A percentile compares a stretch with the other conserved stretches of the same genome.
Conservation (phyloP, 192 early-diverging fungal species). For the Gamsiella multidivaricata region DNA sequence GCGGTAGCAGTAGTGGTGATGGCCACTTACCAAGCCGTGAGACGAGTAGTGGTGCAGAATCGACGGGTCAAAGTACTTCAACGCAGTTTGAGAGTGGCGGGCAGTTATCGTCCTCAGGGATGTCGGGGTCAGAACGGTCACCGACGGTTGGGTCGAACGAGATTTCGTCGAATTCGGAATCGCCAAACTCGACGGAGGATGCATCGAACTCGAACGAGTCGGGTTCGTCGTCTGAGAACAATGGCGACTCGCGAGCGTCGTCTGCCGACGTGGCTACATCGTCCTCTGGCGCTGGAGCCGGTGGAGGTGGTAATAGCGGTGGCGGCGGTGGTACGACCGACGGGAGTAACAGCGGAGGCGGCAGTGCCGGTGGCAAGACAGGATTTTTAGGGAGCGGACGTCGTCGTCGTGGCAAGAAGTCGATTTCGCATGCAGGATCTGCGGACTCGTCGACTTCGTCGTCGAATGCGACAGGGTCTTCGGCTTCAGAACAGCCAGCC, state of each 20-base stretch:
- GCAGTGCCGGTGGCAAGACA: not conserved
- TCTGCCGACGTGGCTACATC: constrained; percentile 1
- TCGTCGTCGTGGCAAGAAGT: constrained; percentile 11
- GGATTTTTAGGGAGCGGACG: not conserved
- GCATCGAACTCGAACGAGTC: constrained; percentile 45
- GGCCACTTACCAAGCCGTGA: too few relatives aligned
- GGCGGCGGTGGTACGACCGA: not conserved
- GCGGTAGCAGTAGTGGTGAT: constrained; percentile 9
- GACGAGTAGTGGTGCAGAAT: constrained; percentile 7
- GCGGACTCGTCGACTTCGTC: constrained; percentile 7
- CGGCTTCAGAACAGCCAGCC: not conserved
- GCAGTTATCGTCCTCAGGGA: constrained; percentile 4
- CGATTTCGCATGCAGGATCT: constrained; percentile 12
- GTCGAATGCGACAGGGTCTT: not conserved
- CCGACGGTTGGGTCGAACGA: constrained; percentile 20
- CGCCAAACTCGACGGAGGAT: constrained; percentile 38
- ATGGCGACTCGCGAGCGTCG: constrained; percentile 6
- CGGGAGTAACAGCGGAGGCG: not conserved
- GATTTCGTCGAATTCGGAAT: constrained; percentile 35
- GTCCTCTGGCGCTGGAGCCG: not conserved
- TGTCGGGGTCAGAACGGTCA: constrained; percentile 5
- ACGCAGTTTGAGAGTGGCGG: constrained; percentile 10
- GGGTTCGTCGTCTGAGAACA: constrained; percentile 25
- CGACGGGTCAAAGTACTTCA: constrained; percentile 8
- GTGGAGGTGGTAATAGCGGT: not conserved